Percentiles rank a stretch among this genome's conserved stretches.
These are phyloP conservation scores for Solanum rostratum DNA, from an alignment of 257 asterid species.

Conservation along the genomic window DNA sequence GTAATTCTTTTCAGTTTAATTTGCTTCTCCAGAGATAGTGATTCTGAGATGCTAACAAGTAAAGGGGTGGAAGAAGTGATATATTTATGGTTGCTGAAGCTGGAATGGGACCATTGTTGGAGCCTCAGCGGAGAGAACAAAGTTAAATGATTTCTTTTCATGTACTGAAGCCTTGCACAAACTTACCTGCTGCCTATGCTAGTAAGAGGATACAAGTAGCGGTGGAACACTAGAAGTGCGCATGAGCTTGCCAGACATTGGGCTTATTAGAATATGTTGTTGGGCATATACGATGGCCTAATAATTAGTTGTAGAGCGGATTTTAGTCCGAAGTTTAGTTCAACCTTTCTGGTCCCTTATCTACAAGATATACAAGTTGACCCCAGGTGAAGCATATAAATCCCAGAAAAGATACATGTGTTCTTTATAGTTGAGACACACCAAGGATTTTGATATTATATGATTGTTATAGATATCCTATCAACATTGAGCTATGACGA, in stretches of 20 bases:
- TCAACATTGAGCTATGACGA: no score
- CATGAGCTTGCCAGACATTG: neutral
- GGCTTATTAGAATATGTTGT: neutral
- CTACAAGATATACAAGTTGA: no score
- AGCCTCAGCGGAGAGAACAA: neutral
- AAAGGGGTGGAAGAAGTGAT: neutral
- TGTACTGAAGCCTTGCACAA: neutral
- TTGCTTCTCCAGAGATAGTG: neutral
- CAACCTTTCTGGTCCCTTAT: no score
- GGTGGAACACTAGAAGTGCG: neutral
- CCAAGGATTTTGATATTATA: no score
- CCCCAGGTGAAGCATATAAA: no score
- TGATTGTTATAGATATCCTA: no score
- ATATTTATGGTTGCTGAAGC: neutral
- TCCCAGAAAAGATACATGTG: no score
- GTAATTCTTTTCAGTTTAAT: neutral
- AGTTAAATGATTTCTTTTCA: neutral
- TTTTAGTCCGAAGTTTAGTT: no score
- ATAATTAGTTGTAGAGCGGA: neutral
- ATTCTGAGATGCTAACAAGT: neutral
- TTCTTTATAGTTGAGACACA: no score
- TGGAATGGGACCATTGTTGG: neutral
- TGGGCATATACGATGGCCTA: neutral
- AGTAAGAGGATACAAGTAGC: neutral
- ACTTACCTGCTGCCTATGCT: neutral